A percentile compares a stretch with the other conserved stretches of the same genome.
phyloP scores from a whole-genome alignment of 495 filamentous ascomycete species.

The Mycothermus thermophilus region DNA sequence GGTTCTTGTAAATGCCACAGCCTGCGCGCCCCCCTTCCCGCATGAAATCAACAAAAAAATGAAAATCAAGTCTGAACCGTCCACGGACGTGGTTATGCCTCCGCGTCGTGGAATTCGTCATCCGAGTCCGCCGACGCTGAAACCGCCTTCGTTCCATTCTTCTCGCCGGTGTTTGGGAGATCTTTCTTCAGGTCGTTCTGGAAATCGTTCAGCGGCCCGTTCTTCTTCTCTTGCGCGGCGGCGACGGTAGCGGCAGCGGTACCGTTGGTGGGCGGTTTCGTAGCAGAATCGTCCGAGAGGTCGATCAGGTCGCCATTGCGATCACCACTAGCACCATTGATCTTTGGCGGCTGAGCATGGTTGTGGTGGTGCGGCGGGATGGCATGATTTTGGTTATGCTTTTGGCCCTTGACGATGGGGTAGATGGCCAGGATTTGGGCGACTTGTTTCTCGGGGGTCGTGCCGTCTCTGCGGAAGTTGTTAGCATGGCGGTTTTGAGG shows the following conservation, averaged over 20 bases:
- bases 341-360: constrained; percentile 2
- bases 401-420: constrained; percentile 70
- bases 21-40: too few relatives aligned
- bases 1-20: too few relatives aligned
- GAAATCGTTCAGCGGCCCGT: constrained; percentile 36
- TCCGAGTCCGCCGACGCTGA: background rate
- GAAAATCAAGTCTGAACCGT: too few relatives aligned
- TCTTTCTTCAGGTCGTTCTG: constrained; percentile 33
- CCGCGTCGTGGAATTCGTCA: constrained; percentile 19
- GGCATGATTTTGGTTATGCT: constrained; percentile 23
- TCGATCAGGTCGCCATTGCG: constrained; percentile 30
- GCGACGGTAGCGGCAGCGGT: background rate
- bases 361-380: constrained; percentile 22
- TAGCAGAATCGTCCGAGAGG: constrained; percentile 30
- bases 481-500: constrained; percentile 16
- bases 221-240: constrained; percentile 2
- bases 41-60: too few relatives aligned
- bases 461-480: constrained; percentile 35
- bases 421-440: constrained; percentile 79
- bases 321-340: constrained; percentile 1
- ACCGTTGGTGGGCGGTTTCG: too few relatives aligned
- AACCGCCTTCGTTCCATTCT: background rate
- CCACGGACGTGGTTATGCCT: too few relatives aligned
- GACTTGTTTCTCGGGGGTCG: constrained; percentile 56
- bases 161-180: constrained; percentile 20